phyloP scores from a whole-genome alignment of 768 basidiomycete genomes.

The Pisolithus microcarpus region DNA sequence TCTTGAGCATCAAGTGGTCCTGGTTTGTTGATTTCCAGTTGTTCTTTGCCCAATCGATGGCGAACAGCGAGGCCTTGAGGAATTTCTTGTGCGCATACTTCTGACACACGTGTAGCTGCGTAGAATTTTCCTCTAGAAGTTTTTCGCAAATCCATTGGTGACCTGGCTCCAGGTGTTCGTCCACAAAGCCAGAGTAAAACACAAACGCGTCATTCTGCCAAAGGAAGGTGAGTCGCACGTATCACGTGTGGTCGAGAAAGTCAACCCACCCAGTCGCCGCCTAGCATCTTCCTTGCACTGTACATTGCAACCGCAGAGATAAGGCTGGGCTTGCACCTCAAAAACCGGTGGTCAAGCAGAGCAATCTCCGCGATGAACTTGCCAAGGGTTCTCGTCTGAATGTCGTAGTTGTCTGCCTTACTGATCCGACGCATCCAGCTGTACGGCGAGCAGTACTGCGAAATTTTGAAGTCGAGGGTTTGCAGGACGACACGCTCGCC shows the following conservation, averaged over 20 bases:
- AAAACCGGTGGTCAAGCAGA: slow-evolving; percentile 84
- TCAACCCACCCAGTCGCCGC: slow-evolving; percentile 86
- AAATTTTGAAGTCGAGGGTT: slow-evolving; percentile 91
- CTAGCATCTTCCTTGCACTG: slow-evolving; percentile 88
- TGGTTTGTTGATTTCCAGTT: slow-evolving; percentile 35
- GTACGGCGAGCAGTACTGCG: slow-evolving; percentile 97
- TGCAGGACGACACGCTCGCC: slow-evolving; percentile 96
- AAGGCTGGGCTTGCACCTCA: slow-evolving; percentile 88
- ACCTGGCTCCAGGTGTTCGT: slow-evolving; percentile 78
- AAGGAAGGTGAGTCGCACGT: slow-evolving; percentile 29
- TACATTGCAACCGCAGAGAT: slow-evolving; percentile 98
- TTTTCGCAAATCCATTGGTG: slow-evolving; percentile 79
- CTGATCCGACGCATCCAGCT: slow-evolving; percentile 98
- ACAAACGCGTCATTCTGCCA: slow-evolving; percentile 82
- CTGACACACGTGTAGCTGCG: slow-evolving; percentile 82
- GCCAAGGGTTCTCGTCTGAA: slow-evolving; percentile 93
- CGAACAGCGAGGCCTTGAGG: slow-evolving; percentile 81
- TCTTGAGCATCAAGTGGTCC: slow-evolving; percentile 25
- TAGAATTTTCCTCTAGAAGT: slow-evolving; percentile 71
- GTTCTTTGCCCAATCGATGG: slow-evolving; percentile 64
- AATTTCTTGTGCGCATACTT: slow-evolving; percentile 99
- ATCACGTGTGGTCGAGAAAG: slow-evolving; percentile 7
- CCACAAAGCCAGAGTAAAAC: slow-evolving; percentile 88
- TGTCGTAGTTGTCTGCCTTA: slow-evolving; percentile 97
- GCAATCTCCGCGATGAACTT: slow-evolving; percentile 98